A percentile compares a stretch with the other conserved stretches of the same genome.
Conservation (phyloP, 2,329 filamentous ascomycete species). For the Diaporthe australafricana region DNA sequence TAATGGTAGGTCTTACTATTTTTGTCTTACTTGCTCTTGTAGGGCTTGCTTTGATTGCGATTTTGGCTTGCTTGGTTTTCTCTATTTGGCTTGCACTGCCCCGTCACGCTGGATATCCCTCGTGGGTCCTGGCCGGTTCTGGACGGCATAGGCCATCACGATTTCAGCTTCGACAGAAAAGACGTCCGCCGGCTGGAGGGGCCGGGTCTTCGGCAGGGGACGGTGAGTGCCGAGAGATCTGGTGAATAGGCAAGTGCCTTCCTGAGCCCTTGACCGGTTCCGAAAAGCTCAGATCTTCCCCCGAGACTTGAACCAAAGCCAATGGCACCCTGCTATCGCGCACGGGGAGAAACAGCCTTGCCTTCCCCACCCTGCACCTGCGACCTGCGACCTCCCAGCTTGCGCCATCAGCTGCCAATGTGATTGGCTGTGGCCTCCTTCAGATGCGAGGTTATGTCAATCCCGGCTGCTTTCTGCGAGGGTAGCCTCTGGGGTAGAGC, state of each 20-base stretch:
- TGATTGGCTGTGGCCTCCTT: slow-evolving; percentile 33
- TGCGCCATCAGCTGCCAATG: slow-evolving; percentile 32
- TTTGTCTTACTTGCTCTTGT: neutral
- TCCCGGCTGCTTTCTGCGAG: slow-evolving; percentile 44
- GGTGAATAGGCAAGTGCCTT: slow-evolving; percentile 29
- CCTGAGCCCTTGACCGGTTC: slow-evolving; percentile 4
- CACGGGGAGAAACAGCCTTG: slow-evolving; percentile 17
- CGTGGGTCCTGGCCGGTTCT: neutral
- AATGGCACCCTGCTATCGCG: slow-evolving; percentile 28
- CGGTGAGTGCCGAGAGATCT: slow-evolving; percentile 10
- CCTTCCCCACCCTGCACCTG: slow-evolving; percentile 35
- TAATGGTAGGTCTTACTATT: slow-evolving; percentile 33
- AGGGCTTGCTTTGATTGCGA: neutral
- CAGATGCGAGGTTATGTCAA: slow-evolving; percentile 29
- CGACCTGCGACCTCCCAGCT: slow-evolving; percentile 26
- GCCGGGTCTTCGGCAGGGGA: slow-evolving; percentile 4
- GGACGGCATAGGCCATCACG: neutral
- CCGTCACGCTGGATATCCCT: neutral
- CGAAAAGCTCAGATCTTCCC: neutral
- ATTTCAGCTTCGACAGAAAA: neutral
- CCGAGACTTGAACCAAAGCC: neutral
- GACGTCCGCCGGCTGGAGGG: neutral
- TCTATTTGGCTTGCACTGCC: neutral
- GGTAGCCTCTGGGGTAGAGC: slow-evolving; percentile 39
- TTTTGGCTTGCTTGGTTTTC: neutral